phyloP scores from a whole-genome alignment of 2,329 filamentous ascomycete genomes.

The Tolypocladium amazonense region DNA sequence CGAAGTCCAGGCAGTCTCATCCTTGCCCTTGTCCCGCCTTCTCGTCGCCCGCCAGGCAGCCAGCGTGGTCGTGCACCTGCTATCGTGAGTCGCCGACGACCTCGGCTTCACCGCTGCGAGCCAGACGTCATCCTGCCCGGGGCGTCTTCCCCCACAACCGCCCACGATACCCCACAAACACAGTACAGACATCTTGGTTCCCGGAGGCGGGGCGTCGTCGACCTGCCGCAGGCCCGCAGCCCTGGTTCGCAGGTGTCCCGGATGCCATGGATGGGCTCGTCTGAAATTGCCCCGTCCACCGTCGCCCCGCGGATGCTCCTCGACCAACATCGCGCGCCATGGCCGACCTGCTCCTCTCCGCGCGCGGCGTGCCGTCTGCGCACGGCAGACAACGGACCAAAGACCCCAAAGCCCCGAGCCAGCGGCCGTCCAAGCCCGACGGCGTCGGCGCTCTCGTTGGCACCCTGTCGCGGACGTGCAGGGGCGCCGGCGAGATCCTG shows the following conservation, averaged over 20 bases:
- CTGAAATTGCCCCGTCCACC: not conserved
- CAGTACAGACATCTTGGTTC: not conserved
- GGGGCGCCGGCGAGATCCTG: slow-evolving; percentile 28
- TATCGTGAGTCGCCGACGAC: not conserved
- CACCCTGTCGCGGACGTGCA: slow-evolving; percentile 21
- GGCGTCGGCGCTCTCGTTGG: slow-evolving; percentile 8
- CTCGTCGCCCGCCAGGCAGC: too few species aligned
- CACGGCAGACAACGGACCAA: slow-evolving; percentile 10
- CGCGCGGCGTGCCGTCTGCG: slow-evolving; percentile 10
- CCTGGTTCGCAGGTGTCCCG: not conserved
- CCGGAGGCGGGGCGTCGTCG: not conserved
- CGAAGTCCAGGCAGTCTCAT: not conserved
- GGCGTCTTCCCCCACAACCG: not conserved
- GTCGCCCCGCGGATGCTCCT: not conserved
- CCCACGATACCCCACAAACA: not conserved
- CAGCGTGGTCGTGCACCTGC: too few species aligned
- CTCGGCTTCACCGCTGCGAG: not conserved
- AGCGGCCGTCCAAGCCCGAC: not conserved
- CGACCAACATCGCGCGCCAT: slow-evolving; percentile 5
- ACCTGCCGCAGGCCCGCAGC: not conserved
- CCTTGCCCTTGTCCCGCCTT: too few species aligned
- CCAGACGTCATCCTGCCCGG: not conserved
- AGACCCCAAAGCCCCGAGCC: slow-evolving; percentile 7
- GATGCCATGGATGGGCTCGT: not conserved
- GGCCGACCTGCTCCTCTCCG: slow-evolving; percentile 16